Conservation (phyloP, 768 basidiomycete genomes). For the Plicaturopsis crispa region DNA sequence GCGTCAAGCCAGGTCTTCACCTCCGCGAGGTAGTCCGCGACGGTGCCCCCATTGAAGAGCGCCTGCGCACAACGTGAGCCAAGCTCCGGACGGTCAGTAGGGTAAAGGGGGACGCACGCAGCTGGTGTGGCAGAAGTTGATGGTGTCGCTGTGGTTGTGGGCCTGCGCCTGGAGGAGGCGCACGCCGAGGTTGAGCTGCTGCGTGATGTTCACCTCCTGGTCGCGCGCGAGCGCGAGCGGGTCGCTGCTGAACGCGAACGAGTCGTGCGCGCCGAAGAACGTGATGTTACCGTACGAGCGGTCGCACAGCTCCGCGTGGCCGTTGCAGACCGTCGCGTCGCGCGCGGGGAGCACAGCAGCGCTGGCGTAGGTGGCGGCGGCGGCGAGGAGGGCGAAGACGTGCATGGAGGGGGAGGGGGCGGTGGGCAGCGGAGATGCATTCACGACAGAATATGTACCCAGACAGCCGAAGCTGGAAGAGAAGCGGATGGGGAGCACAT, state of each 20-base stretch:
- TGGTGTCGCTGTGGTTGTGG: slow-evolving; percentile 25
- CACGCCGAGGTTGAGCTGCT: slow-evolving; percentile 44
- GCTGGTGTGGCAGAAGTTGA: slow-evolving; percentile 62
- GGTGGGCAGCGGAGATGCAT: too few species aligned
- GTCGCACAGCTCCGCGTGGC: slow-evolving; percentile 34
- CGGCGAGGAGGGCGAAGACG: too few species aligned
- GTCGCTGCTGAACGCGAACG: slow-evolving; percentile 6
- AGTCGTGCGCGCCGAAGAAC: slow-evolving; percentile 16
- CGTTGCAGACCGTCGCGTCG: slow-evolving; percentile 9
- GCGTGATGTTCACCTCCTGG: slow-evolving; percentile 42
- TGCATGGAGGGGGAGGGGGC: too few species aligned
- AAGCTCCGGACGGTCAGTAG: too few species aligned
- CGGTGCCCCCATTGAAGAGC: slow-evolving; percentile 51
- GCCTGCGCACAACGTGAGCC: slow-evolving; percentile 14
- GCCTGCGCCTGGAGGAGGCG: slow-evolving; percentile 52
- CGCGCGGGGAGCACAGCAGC: too few species aligned
- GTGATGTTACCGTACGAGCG: slow-evolving; percentile 32
- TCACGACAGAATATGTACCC: too few species aligned
- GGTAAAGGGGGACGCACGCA: slow-evolving; percentile 21
- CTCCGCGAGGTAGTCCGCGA: slow-evolving; percentile 37
- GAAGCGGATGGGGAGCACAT: too few species aligned
- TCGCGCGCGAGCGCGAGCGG: slow-evolving; percentile 27
- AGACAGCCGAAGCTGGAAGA: too few species aligned
- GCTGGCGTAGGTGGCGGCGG: too few species aligned
- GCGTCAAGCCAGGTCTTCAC: slow-evolving; percentile 50